Percentiles rank a stretch among this genome's conserved stretches.
Conservation (phyloP, 371 early-diverging fungal species). For the Rhizomucor miehei region DNA sequence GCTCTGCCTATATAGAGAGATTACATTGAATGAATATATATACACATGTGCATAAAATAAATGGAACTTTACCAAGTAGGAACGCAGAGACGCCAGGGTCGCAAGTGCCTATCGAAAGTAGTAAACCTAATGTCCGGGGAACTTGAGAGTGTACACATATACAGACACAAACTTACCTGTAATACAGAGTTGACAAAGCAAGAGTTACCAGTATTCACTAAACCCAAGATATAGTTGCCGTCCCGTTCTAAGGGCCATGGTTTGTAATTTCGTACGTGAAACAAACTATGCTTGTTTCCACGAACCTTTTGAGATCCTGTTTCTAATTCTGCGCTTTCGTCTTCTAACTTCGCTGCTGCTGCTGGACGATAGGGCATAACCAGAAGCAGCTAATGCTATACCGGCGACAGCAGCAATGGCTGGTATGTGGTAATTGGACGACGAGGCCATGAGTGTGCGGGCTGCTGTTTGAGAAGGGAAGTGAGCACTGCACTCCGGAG, state of each 20-base stretch:
- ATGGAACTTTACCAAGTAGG: constrained; percentile 39
- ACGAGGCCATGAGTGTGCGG: constrained; percentile 16
- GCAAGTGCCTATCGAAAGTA: constrained; percentile 47
- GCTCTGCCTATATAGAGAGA: constrained; percentile 34
- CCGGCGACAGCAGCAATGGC: constrained; percentile 50
- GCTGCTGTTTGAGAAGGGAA: not conserved
- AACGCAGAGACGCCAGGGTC: constrained; percentile 46
- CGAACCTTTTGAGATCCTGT: constrained; percentile 36
- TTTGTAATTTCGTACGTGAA: not conserved
- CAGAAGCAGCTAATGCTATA: constrained; percentile 46
- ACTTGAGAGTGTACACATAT: not conserved
- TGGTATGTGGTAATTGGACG: constrained; percentile 45
- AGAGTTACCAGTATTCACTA: constrained; percentile 86
- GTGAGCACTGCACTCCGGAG: too few relatives aligned
- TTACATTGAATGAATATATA: too few relatives aligned
- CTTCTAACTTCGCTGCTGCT: constrained; percentile 31
- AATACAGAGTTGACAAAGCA: constrained; percentile 89
- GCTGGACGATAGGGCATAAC: constrained; percentile 33
- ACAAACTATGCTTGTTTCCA: not conserved
- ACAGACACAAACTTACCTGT: constrained; percentile 52
- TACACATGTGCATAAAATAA: not conserved
- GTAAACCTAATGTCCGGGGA: not conserved
- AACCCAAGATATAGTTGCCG: constrained; percentile 55
- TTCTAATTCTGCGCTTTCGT: constrained; percentile 37
- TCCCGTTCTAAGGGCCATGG: constrained; percentile 31